A percentile compares a stretch with the other conserved stretches of the same genome.
Evolutionary conservation across 768 basidiomycete genomes (phyloP).

Genomic region (Tephrocybe sp.): DNA sequence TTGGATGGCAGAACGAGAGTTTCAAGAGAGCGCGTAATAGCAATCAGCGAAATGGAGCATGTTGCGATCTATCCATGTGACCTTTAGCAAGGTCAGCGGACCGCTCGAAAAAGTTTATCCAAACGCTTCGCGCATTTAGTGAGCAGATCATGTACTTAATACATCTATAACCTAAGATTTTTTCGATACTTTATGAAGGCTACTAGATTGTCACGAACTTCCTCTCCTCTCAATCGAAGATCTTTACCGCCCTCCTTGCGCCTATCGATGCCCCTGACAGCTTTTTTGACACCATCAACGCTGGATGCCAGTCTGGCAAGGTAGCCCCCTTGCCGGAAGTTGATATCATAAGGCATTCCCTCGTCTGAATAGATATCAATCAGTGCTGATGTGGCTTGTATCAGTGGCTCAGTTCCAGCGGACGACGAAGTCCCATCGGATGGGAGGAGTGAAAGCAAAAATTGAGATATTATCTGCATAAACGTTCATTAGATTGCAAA

Average conservation of each 20-base stretch:
- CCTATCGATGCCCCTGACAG: slow-evolving; percentile 62
- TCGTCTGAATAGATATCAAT: slow-evolving; percentile 96
- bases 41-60: no score
- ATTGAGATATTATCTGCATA: slow-evolving; percentile 56
- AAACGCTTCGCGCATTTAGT: no score
- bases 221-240: slow-evolving; percentile 66
- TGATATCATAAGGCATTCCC: slow-evolving; percentile 70
- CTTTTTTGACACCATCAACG: slow-evolving; percentile 60
- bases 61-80: no score
- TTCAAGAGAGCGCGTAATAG: not conserved
- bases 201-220: slow-evolving; percentile 70
- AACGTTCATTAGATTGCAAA: not conserved
- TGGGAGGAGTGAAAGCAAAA: slow-evolving; percentile 64
- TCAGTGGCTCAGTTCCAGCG: slow-evolving; percentile 60
- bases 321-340: slow-evolving; percentile 66
- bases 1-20: not conserved
- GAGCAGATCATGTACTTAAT: no score
- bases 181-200: slow-evolving; percentile 76
- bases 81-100: no score
- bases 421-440: slow-evolving; percentile 34
- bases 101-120: no score
- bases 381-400: slow-evolving; percentile 78
- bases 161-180: slow-evolving; percentile 41
- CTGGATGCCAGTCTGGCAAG: slow-evolving; percentile 53
- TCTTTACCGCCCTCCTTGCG: slow-evolving; percentile 66